A percentile compares a stretch with the other conserved stretches of the same genome.
Conservation (phyloP, 1,139 yeast species). For the Scheffersomyces insectosa region DNA sequence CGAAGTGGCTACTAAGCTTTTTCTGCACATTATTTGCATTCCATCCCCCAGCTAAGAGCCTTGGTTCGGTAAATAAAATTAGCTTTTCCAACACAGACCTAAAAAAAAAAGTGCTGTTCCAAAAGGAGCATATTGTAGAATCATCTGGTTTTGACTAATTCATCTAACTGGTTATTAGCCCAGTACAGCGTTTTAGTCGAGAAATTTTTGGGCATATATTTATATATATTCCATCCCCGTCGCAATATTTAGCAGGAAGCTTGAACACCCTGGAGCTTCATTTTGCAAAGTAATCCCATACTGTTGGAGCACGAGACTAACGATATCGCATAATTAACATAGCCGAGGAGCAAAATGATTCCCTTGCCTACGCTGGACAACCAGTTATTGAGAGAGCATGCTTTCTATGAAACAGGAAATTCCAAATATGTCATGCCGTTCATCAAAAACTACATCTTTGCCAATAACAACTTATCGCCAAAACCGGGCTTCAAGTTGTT, state of each 20-base stretch:
- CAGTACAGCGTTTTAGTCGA: too few species aligned
- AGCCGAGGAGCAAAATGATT: slow-evolving; percentile 9
- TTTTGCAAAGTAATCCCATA: not conserved
- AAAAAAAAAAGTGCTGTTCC: too few species aligned
- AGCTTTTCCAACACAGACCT: too few species aligned
- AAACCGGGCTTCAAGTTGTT: not conserved
- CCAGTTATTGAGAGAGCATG: slow-evolving; percentile 28
- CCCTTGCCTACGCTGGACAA: slow-evolving; percentile 24
- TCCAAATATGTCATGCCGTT: slow-evolving; percentile 18
- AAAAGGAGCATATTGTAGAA: too few species aligned
- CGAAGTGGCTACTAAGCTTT: too few species aligned
- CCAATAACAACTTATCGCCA: slow-evolving; percentile 1
- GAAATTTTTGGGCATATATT: too few species aligned
- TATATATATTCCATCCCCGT: not conserved
- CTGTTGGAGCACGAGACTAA: not conserved
- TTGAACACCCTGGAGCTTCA: not conserved
- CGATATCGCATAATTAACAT: not conserved
- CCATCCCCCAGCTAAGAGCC: too few species aligned
- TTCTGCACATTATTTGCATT: too few species aligned
- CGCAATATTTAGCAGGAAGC: not conserved
- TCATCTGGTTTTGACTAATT: too few species aligned
- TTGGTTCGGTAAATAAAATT: too few species aligned
- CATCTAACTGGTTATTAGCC: too few species aligned
- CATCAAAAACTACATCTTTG: slow-evolving; percentile 16
- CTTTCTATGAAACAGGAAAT: slow-evolving; percentile 28